These are phyloP conservation scores for Globisporangium acanthophoron DNA, from an alignment of 352 stramenopile species.

Conservation along the genomic window DNA sequence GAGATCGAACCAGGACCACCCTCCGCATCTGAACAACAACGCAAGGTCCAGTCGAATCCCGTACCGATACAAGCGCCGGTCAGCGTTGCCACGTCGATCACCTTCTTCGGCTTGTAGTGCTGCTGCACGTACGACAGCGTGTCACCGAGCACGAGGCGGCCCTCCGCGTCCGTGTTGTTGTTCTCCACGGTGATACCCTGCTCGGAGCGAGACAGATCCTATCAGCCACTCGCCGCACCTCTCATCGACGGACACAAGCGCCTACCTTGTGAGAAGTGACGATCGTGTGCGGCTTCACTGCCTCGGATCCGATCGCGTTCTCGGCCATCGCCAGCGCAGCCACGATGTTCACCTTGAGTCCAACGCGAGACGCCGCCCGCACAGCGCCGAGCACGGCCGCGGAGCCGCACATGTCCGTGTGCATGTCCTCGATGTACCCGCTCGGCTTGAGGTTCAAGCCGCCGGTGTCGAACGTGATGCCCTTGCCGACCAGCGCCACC, in stretches of 20 bases:
- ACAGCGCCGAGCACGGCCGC: slow-evolving; percentile 82
- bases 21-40: neutral
- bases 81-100: slow-evolving; percentile 94
- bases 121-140: slow-evolving; percentile 87
- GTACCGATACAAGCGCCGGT: slow-evolving; percentile 86
- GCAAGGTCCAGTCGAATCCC: neutral
- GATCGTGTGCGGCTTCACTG: slow-evolving; percentile 83
- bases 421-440: slow-evolving; percentile 89
- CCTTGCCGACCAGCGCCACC: slow-evolving; percentile 90
- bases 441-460: slow-evolving; percentile 93
- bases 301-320: slow-evolving; percentile 84
- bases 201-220: neutral
- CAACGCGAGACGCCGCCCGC: slow-evolving; percentile 56
- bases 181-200: slow-evolving; percentile 87
- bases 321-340: slow-evolving; percentile 72
- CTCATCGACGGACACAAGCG: neutral
- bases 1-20: neutral
- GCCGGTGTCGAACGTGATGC: slow-evolving; percentile 94
- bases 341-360: slow-evolving; percentile 80
- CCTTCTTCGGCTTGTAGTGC: slow-evolving; percentile 84
- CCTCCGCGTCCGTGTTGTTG: slow-evolving; percentile 92
- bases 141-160: slow-evolving; percentile 88
- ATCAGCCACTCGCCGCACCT: too few relatives aligned
- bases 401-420: slow-evolving; percentile 90
- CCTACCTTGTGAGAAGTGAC: slow-evolving; percentile 81